Percentiles rank a stretch among this genome's conserved stretches.
Conservation (phyloP, 2,329 filamentous ascomycete genomes). For the Pseudogymnoascus sp. region DNA sequence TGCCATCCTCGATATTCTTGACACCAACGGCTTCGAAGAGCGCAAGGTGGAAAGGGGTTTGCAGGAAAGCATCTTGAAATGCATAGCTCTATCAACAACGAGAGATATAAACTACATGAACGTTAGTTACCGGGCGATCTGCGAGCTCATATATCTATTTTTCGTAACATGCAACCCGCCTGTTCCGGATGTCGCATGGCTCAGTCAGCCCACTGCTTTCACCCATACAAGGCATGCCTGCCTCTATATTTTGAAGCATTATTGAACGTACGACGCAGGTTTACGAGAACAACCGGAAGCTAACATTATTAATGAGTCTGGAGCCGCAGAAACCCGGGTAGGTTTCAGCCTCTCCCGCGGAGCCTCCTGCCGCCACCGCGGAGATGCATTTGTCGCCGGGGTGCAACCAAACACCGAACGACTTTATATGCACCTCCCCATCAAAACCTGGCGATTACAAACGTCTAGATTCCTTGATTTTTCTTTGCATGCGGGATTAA, state of each 20-base stretch:
- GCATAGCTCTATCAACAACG: not conserved
- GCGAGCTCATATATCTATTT: not conserved
- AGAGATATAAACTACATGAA: not conserved
- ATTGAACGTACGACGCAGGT: not conserved
- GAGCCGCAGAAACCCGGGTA: not conserved
- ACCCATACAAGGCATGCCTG: not conserved
- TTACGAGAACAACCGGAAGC: not conserved
- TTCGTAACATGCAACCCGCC: not conserved
- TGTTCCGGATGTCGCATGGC: not conserved
- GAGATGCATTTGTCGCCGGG: not conserved
- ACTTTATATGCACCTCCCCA: not conserved
- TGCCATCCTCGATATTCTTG: not conserved
- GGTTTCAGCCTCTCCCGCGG: not conserved
- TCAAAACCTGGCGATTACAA: not conserved
- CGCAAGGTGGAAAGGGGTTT: not conserved
- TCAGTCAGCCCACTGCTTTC: not conserved
- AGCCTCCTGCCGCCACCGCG: constrained; percentile 1
- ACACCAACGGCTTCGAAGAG: not conserved
- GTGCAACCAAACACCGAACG: not conserved
- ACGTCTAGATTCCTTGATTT: not conserved
- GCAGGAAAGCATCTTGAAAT: constrained; percentile 6
- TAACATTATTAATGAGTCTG: not conserved
- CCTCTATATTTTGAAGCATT: not conserved
- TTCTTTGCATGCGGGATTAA: not conserved
- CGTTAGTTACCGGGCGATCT: not conserved